Base-by-base conservation (phyloP, 1,284 basidiomycete genomes). In the Leccinum fallax region DNA sequence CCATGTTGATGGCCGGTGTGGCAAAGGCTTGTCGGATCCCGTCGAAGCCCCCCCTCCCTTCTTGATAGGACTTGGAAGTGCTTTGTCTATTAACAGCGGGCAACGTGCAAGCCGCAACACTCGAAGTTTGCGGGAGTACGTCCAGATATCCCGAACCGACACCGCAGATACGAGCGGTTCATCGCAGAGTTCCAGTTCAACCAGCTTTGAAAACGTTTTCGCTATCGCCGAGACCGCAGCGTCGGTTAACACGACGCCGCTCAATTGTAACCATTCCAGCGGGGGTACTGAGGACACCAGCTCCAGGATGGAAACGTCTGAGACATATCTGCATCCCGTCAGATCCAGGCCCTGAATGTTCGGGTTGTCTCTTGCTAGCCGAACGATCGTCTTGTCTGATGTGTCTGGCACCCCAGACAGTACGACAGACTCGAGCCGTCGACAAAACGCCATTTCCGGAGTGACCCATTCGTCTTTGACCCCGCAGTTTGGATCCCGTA, bases 141-240 rank as follows among this genome's bases (percentile, higher is more conserved):
- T 83, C 88, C 94, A 96, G n/a, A 97, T 81, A 69, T 94, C 89
- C 61, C 92, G 84, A 16, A 92, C 81, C 2, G 91, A 83, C 28
- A 83, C 73, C 34, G 93, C 85, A 11, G 90, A 88, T 63, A 97
- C 75, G 43, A 88, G 79, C n/a, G 87, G 83, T 59, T 93, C 86
- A 65, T 86, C 81, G 66, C 86, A 87, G 9, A 97, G 77, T 72
- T 97, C 94, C 63, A 96, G 81, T 75, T 97, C 94, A 60, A 92
- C 80, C 15, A 97, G 83, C 58, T 86, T 83, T 2, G 92, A 87
- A 70, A 94, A 94, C 16, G 86, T 81, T 58, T 85, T 86, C 7
- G 89, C 88, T 64, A 97, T 83, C 13, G 85, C 83, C 57, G 88
- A 87, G 59, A 97, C 81, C 5, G 90, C 85, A 2, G 81, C 80